Base-by-base conservation (phyloP, 352 stramenopile species). In the Phytophthora podocarpi region DNA sequence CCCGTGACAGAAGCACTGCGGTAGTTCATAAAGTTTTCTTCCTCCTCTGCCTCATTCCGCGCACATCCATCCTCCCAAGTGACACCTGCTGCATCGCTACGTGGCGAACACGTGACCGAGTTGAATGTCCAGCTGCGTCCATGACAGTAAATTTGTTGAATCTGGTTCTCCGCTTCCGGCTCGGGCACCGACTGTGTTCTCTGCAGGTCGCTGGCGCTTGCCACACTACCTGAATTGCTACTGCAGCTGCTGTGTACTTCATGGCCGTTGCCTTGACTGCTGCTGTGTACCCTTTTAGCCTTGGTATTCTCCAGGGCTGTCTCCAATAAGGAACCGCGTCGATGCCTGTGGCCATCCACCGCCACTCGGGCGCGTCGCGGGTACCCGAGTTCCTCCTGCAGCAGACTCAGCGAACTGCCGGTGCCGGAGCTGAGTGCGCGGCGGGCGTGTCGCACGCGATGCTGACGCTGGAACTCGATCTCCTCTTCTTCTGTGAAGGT, bases 311-410 rank as follows among this genome's bases (percentile, higher is more conserved):
- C 60, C 26, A 73, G 7, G 0, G 61, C 41, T 8, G 57, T 85
- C 56, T 83, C 62, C 2, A 80, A 27, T 23, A 80, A 63, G 2
- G 72, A 82, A 0, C 65, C 64, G 16, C 67, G 71, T 42, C 73
- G 75, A 48, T 70, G 65, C 20, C 56, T 71, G 39, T 81, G 50
- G 23, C 52, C 7, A 35, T 71, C 39, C 15, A 24, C 0, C 9
- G 51, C 27, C 35, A 62, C 24, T 5, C 57, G 51, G 1, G 50
- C 48, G 13, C 68, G 51, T 8, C 70, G 60, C 10, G 82, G 80
- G 59, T 92, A 92, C n/a, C 82, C 82, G 16, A 92, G 82, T 61
- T 92, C 82, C 40, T 89, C 59, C 37, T 92, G 82, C 30, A 92
- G 49, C 24, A 91, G 65, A 56, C 82, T 91, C 21, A 85, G 64